Evolutionary conservation across 805 yeast species (phyloP).

Genomic region (Teunomyces tritomae): DNA sequence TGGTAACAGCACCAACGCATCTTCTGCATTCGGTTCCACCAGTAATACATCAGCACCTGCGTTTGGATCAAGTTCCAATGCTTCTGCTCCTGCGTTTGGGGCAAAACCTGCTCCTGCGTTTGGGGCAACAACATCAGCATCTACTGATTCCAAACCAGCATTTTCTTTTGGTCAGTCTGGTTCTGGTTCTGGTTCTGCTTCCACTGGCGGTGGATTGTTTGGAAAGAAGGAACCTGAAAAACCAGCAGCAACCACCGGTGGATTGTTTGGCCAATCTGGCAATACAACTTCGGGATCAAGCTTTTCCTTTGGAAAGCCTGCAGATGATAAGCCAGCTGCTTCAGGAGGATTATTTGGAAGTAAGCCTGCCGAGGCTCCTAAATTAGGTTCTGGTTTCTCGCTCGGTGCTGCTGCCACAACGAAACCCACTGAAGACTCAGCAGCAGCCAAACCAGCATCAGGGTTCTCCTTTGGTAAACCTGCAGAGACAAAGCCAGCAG

Average conservation of each 20-base stretch:
- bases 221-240: conserved; percentile 10
- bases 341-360: conserved; percentile 5
- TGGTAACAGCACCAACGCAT: background rate
- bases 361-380: conserved; percentile 8
- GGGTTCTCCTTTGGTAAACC: conserved; percentile 3
- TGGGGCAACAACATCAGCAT: background rate
- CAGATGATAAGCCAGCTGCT: conserved; percentile 5
- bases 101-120: background rate
- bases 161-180: conserved; percentile 7
- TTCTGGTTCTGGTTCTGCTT: conserved; percentile 5
- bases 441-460: background rate
- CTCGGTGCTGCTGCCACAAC: background rate
- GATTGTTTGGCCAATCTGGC: conserved; percentile 2
- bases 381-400: background rate
- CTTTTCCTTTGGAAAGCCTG: conserved; percentile 7
- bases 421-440: background rate
- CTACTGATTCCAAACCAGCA: conserved; percentile 7
- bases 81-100: background rate
- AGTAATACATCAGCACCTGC: background rate
- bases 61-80: background rate
- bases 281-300: conserved; percentile 10
- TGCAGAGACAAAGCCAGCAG: background rate
- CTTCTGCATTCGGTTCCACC: conserved; percentile 2
- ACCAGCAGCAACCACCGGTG: background rate
- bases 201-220: conserved; percentile 9